Base-by-base conservation (phyloP, 495 filamentous ascomycete species). In the Terfezia boudieri region DNA sequence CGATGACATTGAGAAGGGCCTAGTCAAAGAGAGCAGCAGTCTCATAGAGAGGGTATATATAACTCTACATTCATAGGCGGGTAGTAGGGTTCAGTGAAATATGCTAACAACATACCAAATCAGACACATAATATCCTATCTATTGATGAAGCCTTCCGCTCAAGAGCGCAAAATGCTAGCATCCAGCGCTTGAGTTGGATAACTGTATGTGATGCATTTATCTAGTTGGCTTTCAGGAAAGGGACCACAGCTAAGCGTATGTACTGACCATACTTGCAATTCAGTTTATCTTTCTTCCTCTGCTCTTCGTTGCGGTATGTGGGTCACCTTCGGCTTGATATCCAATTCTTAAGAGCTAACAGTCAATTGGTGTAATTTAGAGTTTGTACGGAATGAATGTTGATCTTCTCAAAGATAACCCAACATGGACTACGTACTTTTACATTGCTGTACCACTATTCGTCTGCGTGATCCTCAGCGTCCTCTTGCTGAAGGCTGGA, bases 151-250 rank as follows among this genome's bases (percentile, higher is more conserved):
- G 61, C 57, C 5, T 62, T 57, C 22, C 54, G 57, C 9, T 56
- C 57, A 17, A 54, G 61, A 20, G 54, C 62, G 26, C 57, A 62
- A 41, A 59, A 57, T 22, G 57, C 43, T 4, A 63, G 61, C 35
- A 53, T 63, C 26, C 62, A 62, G 16, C 51, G 61, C 16, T 22
- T 63, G 11, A 60, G 56, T 17, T 63, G 60, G 61, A 57, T 63
- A 37, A 63, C 61, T 26, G 60, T 63, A 52, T 36, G 59, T 26
- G 23, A 26, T 26, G 23, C 11, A 10, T 5, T 37, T 36, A 23
- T 20, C 17, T 10, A 22, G 8, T 17, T 16, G 23, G 35, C 12
- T 32, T 9, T 17, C 55, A 49, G 38, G 4, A 32, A 26, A n/a
- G 10, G 51, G 55, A 14, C 37, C 32, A 49, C 26, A 14, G 16